Evolutionary conservation across 106 monocot genomes (phyloP), one percentile per base, ranked within the genome.

Genomic region (Acorus gramineus): DNA sequence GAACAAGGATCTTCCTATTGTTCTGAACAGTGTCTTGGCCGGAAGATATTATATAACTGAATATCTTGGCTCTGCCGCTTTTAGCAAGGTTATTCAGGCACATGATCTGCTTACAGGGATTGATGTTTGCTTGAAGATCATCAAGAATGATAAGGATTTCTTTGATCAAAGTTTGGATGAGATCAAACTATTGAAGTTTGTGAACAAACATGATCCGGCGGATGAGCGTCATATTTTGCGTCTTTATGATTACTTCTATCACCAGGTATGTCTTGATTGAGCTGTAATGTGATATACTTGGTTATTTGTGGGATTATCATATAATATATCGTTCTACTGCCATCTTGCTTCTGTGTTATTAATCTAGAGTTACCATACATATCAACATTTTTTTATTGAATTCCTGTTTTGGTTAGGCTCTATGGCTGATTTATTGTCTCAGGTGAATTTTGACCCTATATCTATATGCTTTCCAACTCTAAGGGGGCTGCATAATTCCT

Each of bases 81-180:
- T 90, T 71, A 95, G 94, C 76, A 95, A 82, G 61, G 94, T 95
- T 80, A 77, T 90, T 61, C 90, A 95, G 72, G 94, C 94, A 70
- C 84, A 80, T 76, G 94, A 95, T 63, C 84, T 95, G 73, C 76
- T 78, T 4, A 86, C 79, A 45, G 87, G 90, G 65, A 61, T 68
- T 10, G 94, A 95, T 76, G 89, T 95, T 49, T 82, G 86, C 63
- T 79, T 95, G 49, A 95, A 95, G 66, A 90, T 95, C 72, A 90
- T 95, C 61, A 95, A 90, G 64, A 90, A 95, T 59, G 83, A 95
- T 61, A 95, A 95, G 76, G 94, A 95, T 65, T 95, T 95, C 73
- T 95, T 95, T 76, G 94, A 95, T 72, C 94, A 95, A 73, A 95
- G 94, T 62, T 73, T 95, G 71, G 94, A 95, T 80, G 94, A 95